phyloP scores from a whole-genome alignment of 495 filamentous ascomycete genomes.

The Penicillium argentinense region DNA sequence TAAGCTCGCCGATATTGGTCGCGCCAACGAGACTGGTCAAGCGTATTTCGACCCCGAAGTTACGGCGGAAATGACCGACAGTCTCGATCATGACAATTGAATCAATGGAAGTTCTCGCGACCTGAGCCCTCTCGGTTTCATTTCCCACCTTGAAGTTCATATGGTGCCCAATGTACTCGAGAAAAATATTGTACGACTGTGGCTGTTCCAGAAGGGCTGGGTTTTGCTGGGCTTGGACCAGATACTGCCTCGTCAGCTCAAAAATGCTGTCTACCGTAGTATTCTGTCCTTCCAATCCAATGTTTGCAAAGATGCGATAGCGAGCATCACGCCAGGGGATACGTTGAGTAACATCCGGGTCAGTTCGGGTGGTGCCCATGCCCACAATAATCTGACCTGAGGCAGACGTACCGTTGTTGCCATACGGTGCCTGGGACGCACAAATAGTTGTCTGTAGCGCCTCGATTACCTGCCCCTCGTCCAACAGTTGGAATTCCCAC shows the following conservation, averaged over 20 bases:
- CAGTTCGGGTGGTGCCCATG: background rate
- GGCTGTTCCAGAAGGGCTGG: background rate
- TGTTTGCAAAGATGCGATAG: background rate
- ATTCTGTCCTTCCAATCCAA: background rate
- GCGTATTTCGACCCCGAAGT: too few relatives aligned
- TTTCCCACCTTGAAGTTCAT: background rate
- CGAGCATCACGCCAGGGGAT: background rate
- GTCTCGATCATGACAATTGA: background rate
- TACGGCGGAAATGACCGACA: too few relatives aligned
- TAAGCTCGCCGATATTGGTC: background rate
- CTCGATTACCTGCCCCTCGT: background rate
- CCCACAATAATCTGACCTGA: background rate
- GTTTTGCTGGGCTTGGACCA: background rate
- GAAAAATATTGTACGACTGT: background rate
- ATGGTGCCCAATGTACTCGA: background rate
- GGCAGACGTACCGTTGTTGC: background rate
- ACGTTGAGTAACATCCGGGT: background rate
- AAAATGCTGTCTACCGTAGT: background rate
- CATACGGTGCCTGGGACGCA: background rate
- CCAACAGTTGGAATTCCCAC: background rate
- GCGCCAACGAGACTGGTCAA: background rate
- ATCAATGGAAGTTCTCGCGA: background rate
- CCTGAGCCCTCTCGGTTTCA: background rate
- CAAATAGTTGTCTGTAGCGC: background rate
- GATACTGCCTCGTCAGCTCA: background rate